Base-by-base conservation (phyloP, 306 rosid genomes). In the Sphenostylis stenocarpa region DNA sequence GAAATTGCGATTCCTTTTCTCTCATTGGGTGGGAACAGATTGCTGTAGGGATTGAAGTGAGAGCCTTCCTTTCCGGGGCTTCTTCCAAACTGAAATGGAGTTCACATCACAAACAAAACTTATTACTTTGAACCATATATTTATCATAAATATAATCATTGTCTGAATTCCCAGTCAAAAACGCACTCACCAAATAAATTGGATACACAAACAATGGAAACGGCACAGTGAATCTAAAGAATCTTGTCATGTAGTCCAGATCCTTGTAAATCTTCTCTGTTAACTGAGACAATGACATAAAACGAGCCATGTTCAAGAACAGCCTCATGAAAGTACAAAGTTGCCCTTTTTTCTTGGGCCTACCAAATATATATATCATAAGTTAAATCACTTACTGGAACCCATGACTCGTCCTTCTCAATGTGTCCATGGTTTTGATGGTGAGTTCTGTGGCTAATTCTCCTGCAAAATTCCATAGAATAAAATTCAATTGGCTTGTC, bases 371-470 rank as follows among this genome's bases (percentile, higher is more conserved):
- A n/a, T n/a, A n/a, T n/a, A n/a, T n/a, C n/a, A n/a, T n/a, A n/a
- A n/a, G n/a, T n/a, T n/a, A n/a, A n/a, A 43, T 16, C 72, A 90
- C 91, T 62, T 86, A 96, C 98, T 6, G 98, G 98, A 75, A 96
- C 99, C 99, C 98, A 96, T 5, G 98, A 90, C 74, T 96, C 98
- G 73, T 96, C 98, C 41, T 89, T 91, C 83, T 96, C 99, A 23
- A 96, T 92, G 66, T 93, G 91, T 10, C 98, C 99, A 81, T 96
- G 99, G 83, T 96, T 96, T 76, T 96, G 98, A 82, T 96, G 99
- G 70, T 96, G 99, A 49, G 99, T 93, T 84, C 84, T 90, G 63
- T 96, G 99, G 74, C 99, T 96, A 9, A 96, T 88, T 86, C 94
- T 92, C 99, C 98, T 96, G 91, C 43, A 24, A 69, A 38, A 45